Conservation (phyloP, 2,329 filamentous ascomycete species). For the Magnaporthiopsis poae region DNA sequence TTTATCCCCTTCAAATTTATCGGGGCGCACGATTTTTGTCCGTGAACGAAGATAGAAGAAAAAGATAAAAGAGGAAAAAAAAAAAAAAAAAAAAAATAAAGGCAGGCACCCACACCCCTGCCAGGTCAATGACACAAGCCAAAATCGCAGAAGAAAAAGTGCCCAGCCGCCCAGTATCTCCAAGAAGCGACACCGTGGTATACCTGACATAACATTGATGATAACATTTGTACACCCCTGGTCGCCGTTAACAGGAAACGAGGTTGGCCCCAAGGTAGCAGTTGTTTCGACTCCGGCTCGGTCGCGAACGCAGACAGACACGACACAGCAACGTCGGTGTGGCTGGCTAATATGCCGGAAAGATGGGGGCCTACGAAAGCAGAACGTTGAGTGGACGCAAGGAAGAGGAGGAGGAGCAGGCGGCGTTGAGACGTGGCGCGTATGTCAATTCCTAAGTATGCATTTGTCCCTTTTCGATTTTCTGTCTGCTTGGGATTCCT, state of each 20-base stretch:
- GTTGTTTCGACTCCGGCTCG: no score
- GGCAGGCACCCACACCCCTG: no score
- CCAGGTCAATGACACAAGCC: no score
- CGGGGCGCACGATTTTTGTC: neutral
- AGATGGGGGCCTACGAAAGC: neutral
- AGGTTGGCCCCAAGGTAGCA: neutral
- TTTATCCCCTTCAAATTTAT: neutral
- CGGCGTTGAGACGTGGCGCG: neutral
- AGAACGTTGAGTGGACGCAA: neutral
- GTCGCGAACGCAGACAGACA: neutral
- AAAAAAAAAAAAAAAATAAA: neutral
- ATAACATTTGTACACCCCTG: neutral
- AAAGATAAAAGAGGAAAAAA: neutral
- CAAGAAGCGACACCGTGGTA: neutral
- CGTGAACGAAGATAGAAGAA: neutral
- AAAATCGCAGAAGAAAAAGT: neutral
- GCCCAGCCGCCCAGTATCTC: slow-evolving; percentile 4
- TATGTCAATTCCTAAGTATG: neutral
- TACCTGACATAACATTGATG: neutral
- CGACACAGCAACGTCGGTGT: neutral
- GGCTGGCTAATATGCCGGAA: no score
- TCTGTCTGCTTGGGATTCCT: neutral
- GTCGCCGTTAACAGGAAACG: neutral
- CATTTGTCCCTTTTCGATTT: neutral
- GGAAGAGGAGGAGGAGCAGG: slow-evolving; percentile 3